Percentiles rank a stretch among this genome's conserved stretches.
Evolutionary conservation across 306 rosid species (phyloP).

Genomic region (Argentina anserina): DNA sequence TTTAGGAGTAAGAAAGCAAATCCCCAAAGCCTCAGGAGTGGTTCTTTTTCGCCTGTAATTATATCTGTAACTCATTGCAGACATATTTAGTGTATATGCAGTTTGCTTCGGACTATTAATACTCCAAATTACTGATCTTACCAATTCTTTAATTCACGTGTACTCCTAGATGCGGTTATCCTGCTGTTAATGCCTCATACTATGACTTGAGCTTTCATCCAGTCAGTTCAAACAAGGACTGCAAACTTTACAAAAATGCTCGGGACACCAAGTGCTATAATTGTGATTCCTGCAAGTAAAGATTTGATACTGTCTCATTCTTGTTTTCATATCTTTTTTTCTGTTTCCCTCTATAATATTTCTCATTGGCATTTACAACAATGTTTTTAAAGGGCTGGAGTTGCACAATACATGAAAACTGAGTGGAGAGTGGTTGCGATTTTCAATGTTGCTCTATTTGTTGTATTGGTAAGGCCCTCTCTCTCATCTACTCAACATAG

Average conservation of each 20-base stretch:
- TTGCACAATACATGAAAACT: slow-evolving; percentile 92
- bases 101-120: slow-evolving; percentile 7
- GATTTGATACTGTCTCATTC: not conserved
- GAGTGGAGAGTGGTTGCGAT: slow-evolving; percentile 95
- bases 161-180: slow-evolving; percentile 77
- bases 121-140: slow-evolving; percentile 26
- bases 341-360: not conserved
- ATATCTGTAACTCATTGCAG: not conserved
- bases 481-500: not conserved
- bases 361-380: slow-evolving; percentile 20
- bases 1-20: not conserved
- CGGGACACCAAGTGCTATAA: slow-evolving; percentile 72
- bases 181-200: slow-evolving; percentile 87
- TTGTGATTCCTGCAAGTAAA: slow-evolving; percentile 95
- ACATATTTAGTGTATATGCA: slow-evolving; percentile 19
- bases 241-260: slow-evolving; percentile 82
- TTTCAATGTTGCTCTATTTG: slow-evolving; percentile 65
- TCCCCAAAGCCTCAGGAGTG: not conserved
- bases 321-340: not conserved
- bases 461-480: slow-evolving; percentile 60
- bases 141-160: slow-evolving; percentile 20
- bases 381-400: slow-evolving; percentile 75
- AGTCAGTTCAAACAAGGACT: slow-evolving; percentile 60
- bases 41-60: not conserved
- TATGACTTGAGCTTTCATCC: slow-evolving; percentile 91